Evolutionary conservation across 1,139 yeast genomes (phyloP).

Genomic region (Magnusiomyces clavatus): DNA sequence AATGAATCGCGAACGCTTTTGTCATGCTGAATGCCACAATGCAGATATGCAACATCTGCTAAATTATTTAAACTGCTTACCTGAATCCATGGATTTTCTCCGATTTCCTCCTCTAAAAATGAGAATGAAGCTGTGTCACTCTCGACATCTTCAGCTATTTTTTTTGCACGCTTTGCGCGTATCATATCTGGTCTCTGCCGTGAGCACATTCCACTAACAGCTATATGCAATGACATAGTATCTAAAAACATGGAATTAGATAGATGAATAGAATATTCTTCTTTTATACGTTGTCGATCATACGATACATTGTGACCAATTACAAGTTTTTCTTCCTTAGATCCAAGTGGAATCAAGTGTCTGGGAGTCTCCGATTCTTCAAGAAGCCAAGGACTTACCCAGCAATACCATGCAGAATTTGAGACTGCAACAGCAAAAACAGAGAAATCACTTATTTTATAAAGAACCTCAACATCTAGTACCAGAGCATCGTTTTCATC

Average conservation of each 20-base stretch:
- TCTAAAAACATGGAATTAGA: slow-evolving; percentile 77
- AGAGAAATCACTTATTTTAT: slow-evolving; percentile 66
- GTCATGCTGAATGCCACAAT: slow-evolving; percentile 63
- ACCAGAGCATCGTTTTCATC: slow-evolving; percentile 57
- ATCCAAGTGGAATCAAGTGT: slow-evolving; percentile 70
- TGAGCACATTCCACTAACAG: slow-evolving; percentile 88
- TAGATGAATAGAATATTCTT: slow-evolving; percentile 65
- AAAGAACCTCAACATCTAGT: slow-evolving; percentile 86
- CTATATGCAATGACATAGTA: slow-evolving; percentile 89
- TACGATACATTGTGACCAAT: slow-evolving; percentile 89
- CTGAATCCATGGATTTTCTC: slow-evolving; percentile 62
- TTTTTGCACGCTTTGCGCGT: slow-evolving; percentile 34
- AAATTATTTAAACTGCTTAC: slow-evolving; percentile 75
- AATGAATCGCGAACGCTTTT: slow-evolving; percentile 64
- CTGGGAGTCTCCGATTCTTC: slow-evolving; percentile 44
- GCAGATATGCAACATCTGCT: slow-evolving; percentile 72
- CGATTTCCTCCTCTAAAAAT: slow-evolving; percentile 9
- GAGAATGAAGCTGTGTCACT: slow-evolving; percentile 1
- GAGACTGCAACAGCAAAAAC: slow-evolving; percentile 80
- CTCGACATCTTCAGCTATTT: slow-evolving; percentile 15
- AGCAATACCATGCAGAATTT: slow-evolving; percentile 78
- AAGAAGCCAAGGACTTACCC: slow-evolving; percentile 83
- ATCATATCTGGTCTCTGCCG: slow-evolving; percentile 80
- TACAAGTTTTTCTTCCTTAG: slow-evolving; percentile 41
- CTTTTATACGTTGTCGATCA: slow-evolving; percentile 78